Base-by-base conservation (phyloP, 1,284 basidiomycete genomes). In the Stereum hirsutum region DNA sequence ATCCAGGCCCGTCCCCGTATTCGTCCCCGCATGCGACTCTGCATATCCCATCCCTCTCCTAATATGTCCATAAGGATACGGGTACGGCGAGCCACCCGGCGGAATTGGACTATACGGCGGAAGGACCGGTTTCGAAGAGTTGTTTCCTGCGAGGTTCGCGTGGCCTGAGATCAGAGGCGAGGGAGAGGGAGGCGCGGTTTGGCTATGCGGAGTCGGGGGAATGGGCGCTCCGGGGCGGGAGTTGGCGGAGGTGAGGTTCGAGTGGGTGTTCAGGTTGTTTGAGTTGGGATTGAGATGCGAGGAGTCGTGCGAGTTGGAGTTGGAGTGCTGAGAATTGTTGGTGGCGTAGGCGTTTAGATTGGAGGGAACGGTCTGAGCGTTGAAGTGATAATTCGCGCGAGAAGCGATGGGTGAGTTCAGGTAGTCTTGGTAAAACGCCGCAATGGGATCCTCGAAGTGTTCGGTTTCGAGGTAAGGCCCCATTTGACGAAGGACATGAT, bases 171-270 rank as follows among this genome's bases (percentile, higher is more conserved):
- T 57, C 15, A 77, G 61, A 0, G 80, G 81, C 1, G 80, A 81
- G 0, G 78, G 78, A 0, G 78, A 76, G 0, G 81, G 78, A 1
- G 82, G 81, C 5, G 78, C 74, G 0, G 81, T 83, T 47, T 82
- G 77, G 44, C 73, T 81, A 46, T 82, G 78, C 4, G 83, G 84
- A 0, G 83, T 87, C 0, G 82, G 82, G 0, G 84, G 83, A 36
- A 87, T 72, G 5, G 83, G 84, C 0, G 81, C 83, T 44, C 75
- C 74, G 0, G 83, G 81, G 0, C 83, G 74, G 5, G 67, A 46
- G 41, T 54, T 21, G 6, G 67, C 46, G 42, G 53, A 27, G n/a
- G n/a, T n/a, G n/a, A n/a, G n/a, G n/a, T 54, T 21, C 6, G 67
- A 47, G 42, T 54, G 39, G n/a, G n/a, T n/a, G n/a, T n/a, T n/a